Conservation (phyloP, 352 stramenopile genomes). For the Pythium apleroticum region DNA sequence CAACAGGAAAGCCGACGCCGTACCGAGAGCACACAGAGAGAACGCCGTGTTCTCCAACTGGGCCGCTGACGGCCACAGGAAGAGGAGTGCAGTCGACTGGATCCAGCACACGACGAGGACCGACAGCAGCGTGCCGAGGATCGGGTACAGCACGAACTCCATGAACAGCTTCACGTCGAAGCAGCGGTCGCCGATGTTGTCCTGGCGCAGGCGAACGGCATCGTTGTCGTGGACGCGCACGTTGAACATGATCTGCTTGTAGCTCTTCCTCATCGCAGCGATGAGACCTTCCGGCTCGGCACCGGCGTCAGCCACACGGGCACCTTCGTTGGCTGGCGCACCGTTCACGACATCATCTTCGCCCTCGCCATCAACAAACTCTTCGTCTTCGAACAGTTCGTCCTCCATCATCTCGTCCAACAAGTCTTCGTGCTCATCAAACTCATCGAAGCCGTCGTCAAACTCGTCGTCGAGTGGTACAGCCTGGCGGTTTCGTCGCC, state of each 20-base stretch:
- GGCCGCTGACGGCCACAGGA: slow-evolving; percentile 38
- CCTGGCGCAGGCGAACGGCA: slow-evolving; percentile 47
- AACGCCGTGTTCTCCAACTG: slow-evolving; percentile 56
- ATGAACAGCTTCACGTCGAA: slow-evolving; percentile 75
- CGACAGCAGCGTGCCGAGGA: slow-evolving; percentile 40
- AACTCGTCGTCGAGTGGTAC: slow-evolving; percentile 28
- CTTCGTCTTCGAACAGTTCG: slow-evolving; percentile 19
- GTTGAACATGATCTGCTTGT: slow-evolving; percentile 72
- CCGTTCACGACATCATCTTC: slow-evolving; percentile 15
- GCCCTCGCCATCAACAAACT: slow-evolving; percentile 9
- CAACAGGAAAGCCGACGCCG: background rate
- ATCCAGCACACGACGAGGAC: slow-evolving; percentile 62
- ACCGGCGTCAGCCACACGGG: slow-evolving; percentile 14
- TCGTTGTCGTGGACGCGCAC: slow-evolving; percentile 75
- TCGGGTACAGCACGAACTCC: slow-evolving; percentile 58
- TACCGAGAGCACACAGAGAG: slow-evolving; percentile 41
- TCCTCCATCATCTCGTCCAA: slow-evolving; percentile 25
- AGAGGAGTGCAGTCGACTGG: slow-evolving; percentile 41
- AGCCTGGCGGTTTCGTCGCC: slow-evolving; percentile 33
- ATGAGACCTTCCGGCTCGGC: slow-evolving; percentile 55
- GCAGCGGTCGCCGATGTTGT: slow-evolving; percentile 65
- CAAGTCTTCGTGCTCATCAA: slow-evolving; percentile 17
- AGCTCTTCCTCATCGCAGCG: slow-evolving; percentile 52
- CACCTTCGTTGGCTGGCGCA: background rate
- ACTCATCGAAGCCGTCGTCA: slow-evolving; percentile 37